Conservation (phyloP, 2,329 filamentous ascomycete species). For the Elsinoe perseae region DNA sequence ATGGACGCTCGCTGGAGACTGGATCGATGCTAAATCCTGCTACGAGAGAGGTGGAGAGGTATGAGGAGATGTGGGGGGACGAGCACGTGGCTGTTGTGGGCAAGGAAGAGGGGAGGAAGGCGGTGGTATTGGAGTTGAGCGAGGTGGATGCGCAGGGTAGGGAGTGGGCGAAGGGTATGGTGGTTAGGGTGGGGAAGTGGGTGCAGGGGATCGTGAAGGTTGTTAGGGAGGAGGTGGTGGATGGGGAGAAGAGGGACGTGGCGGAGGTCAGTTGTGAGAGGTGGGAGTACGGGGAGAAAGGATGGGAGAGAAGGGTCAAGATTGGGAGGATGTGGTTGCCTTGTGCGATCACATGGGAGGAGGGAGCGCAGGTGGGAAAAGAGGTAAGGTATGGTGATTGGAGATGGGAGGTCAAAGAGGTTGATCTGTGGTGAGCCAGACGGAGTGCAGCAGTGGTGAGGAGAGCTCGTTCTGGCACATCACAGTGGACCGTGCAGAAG, state of each 20-base stretch:
- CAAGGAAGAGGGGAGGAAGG: neutral
- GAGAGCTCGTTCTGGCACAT: no score
- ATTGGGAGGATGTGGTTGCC: slow-evolving; percentile 36
- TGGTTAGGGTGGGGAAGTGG: slow-evolving; percentile 47
- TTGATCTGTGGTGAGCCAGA: slow-evolving; percentile 9
- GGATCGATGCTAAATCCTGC: slow-evolving; percentile 54
- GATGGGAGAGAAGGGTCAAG: slow-evolving; percentile 33
- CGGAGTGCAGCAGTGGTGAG: neutral
- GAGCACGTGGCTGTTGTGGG: slow-evolving; percentile 27
- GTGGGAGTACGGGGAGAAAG: slow-evolving; percentile 17
- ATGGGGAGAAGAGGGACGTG: slow-evolving; percentile 54
- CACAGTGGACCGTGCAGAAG: no score
- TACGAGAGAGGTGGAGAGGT: slow-evolving; percentile 44
- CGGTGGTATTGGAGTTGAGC: slow-evolving; percentile 31
- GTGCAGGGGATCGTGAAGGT: slow-evolving; percentile 50
- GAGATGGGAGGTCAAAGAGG: slow-evolving; percentile 35
- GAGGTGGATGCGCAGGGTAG: slow-evolving; percentile 33
- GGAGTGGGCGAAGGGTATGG: slow-evolving; percentile 39
- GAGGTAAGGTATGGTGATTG: slow-evolving; percentile 29
- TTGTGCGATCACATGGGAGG: slow-evolving; percentile 32
- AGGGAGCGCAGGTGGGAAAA: slow-evolving; percentile 26
- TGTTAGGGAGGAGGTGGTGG: slow-evolving; percentile 39
- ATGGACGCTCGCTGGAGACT: slow-evolving; percentile 44
- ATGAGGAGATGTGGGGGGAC: slow-evolving; percentile 62
- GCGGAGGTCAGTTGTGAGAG: slow-evolving; percentile 14